Percentiles rank a stretch among this genome's conserved stretches.
These are phyloP conservation scores for Chrysanthemum makinoi DNA, from an alignment of 129 eudicot genomes.

Conservation along the genomic window DNA sequence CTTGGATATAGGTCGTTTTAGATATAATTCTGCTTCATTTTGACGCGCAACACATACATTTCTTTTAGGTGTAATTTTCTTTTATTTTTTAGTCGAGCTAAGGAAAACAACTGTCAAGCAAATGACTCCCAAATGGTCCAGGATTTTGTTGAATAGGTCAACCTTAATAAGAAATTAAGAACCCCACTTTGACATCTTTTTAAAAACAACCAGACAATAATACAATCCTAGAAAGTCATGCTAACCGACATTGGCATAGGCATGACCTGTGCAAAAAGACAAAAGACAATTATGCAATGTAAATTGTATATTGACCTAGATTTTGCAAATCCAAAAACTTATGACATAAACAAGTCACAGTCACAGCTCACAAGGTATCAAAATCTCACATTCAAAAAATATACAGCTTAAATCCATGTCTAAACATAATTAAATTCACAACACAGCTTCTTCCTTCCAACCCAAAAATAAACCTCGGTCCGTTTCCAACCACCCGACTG, in stretches of 20 bases:
- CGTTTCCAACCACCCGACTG: not conserved
- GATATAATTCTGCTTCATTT: no score
- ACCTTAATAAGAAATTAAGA: not conserved
- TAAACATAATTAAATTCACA: conserved; percentile 25
- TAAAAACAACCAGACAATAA: not conserved
- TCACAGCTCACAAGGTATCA: conserved; percentile 7
- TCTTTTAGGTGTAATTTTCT: no score
- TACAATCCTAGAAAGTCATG: not conserved
- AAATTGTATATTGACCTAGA: not conserved
- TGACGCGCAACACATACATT: no score
- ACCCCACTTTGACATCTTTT: not conserved
- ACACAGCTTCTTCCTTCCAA: conserved; percentile 41
- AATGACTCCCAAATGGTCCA: not conserved
- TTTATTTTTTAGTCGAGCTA: not conserved
- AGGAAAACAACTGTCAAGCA: conserved; percentile 30
- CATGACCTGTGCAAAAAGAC: not conserved
- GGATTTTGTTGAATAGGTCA: not conserved
- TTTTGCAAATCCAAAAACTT: conserved; percentile 3
- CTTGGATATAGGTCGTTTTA: no score
- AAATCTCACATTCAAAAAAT: conserved; percentile 8
- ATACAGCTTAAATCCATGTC: conserved; percentile 24
- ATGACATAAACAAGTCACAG: conserved; percentile 11
- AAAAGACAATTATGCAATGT: not conserved
- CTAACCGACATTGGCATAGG: conserved; percentile 7
- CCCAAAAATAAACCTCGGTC: conserved; percentile 23